Evolutionary conservation across 768 basidiomycete species (phyloP), one percentile per base, ranked within the genome.

Genomic region (Lactarius tabidus): DNA sequence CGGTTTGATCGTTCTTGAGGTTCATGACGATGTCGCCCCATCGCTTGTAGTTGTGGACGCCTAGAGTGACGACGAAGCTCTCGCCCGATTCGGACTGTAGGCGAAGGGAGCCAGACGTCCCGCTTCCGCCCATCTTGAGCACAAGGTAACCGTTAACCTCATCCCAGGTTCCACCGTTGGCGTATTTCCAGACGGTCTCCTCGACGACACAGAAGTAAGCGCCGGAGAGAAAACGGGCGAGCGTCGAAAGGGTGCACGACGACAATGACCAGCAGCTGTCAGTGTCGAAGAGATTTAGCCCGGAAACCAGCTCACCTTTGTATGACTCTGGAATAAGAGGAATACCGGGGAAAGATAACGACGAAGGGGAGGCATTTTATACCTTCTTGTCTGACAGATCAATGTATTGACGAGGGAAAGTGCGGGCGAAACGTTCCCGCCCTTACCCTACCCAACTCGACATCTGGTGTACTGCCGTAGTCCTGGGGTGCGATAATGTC

Each of bases 1-100:
- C 65, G 8, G 65, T 66, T 28, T 66, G 9, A 5, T 29, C 41
- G 23, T 10, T 28, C 7, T 18, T 29, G 39, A 79, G 71, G 57
- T 75, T 71, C 4, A 77, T 71, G 59, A 78, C 71, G 45, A 76
- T 73, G 65, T 79, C 78, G 70, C 72, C 71, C 79, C 80, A 80
- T 7, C 73, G 69, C 65, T 73, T 74, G 71, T 75, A 73, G 72
- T 77, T 76, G 72, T 80, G 75, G 29, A 79, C 72, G 1, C 81
- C 79, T 28, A 80, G 43, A 17, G 72, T 72, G 65, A 77, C 67
- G 31, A 77, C 57, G 73, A 77, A 74, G 14, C 54, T 62, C 59
- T 79, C 77, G 62, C 71, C 74, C 9, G 57, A 69, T 54, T 72
- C 71, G 8, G 70, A 66, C 35, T 43, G 35, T 70, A 79, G 73